Evolutionary conservation across 2,329 filamentous ascomycete genomes (phyloP).

Genomic region (Penicillium digitatum): DNA sequence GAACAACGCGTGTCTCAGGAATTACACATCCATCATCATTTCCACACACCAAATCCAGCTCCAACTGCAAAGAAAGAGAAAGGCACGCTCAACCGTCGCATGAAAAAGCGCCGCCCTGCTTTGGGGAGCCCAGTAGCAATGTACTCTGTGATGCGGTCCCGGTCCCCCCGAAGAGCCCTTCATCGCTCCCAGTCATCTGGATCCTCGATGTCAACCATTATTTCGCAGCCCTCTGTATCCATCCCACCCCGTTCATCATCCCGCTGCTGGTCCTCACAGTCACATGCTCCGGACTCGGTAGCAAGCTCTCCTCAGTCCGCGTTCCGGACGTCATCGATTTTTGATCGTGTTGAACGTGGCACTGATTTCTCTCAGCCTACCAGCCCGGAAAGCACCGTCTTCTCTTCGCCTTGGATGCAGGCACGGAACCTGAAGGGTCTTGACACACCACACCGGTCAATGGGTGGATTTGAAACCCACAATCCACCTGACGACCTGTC

Average conservation of each 20-base stretch:
- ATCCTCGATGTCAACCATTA: constrained; percentile 54
- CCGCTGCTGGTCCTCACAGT: constrained; percentile 36
- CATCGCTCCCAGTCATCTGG: constrained; percentile 39
- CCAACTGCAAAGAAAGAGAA: constrained; percentile 56
- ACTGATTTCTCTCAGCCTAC: constrained; percentile 68
- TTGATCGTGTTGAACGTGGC: constrained; percentile 65
- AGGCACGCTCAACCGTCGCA: constrained; percentile 49
- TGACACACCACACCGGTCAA: constrained; percentile 49
- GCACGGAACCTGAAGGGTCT: constrained; percentile 59
- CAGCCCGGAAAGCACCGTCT: constrained; percentile 73
- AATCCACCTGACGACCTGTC: constrained; percentile 12
- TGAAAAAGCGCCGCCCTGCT: constrained; percentile 68
- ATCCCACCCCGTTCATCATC: constrained; percentile 46
- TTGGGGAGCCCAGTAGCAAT: constrained; percentile 52
- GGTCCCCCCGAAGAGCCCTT: constrained; percentile 28
- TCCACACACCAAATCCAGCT: constrained; percentile 61
- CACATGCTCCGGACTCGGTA: constrained; percentile 57
- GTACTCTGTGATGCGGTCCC: constrained; percentile 30
- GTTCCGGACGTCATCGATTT: constrained; percentile 68
- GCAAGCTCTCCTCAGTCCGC: constrained; percentile 78
- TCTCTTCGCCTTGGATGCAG: constrained; percentile 61
- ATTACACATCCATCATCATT: constrained; percentile 91
- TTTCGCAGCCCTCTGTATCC: constrained; percentile 60
- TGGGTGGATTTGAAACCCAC: constrained; percentile 18
- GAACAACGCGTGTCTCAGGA: constrained; percentile 60